Base-by-base conservation (phyloP, 805 yeast genomes). In the Suhomyces sp. region DNA sequence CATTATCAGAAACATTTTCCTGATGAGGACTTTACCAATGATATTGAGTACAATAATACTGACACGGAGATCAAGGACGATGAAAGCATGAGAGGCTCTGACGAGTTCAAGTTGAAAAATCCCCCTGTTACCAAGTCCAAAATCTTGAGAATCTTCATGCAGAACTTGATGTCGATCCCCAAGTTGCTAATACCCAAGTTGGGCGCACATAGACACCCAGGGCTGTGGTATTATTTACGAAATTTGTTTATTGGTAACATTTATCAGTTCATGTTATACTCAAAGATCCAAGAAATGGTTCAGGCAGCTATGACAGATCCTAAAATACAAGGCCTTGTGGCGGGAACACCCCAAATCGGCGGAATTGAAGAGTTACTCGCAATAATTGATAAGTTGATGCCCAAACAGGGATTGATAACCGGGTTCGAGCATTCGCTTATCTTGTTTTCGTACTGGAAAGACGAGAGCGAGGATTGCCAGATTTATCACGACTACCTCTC, bases 121-220 rank as follows among this genome's bases (percentile, higher is more conserved):
- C 13, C 64, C n/a, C 57, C 60, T 1, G 48, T 44, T 13, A 74
- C 68, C 6, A 61, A 65, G 44, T 53, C 58, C 29, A 59, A 67
- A 31, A 60, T 71, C 9, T 55, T 72, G 27, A 58, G 58, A 33
- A 59, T 67, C 13, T 69, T 71, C 54, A 57, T 71, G 33, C 63
- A 60, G 31, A 62, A 63, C 50, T 48, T 71, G 24, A 60, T 66
- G 3, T 44, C 69, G 5, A 44, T 71, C 5, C 76, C 77, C 7
- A 71, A 72, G 53, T 55, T 71, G 45, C 63, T 63, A 46, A 66
- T 72, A 27, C 76, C 76, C 3, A 71, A 69, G 36, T 51, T 73
- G 35, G 69, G 70, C 6, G 69, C 64, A 27, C 72, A 70, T 53
- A 63, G 78, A 52, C 78, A 73, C 54, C 73, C 76, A 1, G 77